Percentiles rank a stretch among this genome's conserved stretches.
These are phyloP conservation scores for Leccinum truebloodii DNA, from an alignment of 768 basidiomycete genomes.

Conservation along the genomic window DNA sequence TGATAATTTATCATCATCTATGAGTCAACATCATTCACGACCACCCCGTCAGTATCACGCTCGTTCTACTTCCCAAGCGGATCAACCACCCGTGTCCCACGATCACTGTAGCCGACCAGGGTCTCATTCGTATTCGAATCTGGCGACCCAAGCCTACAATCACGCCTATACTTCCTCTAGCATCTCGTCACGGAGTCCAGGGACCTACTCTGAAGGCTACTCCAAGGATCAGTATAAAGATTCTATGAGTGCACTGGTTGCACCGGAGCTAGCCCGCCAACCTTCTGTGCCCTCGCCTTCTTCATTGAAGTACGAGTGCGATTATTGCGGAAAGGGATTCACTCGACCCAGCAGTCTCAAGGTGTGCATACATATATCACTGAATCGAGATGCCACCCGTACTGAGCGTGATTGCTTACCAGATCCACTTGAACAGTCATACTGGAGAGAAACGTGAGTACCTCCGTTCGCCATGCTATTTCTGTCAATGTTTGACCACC, in stretches of 20 bases:
- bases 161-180: constrained; percentile 16
- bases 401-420: constrained; percentile 30
- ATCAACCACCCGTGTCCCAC: constrained; percentile 28
- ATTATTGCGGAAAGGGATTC: constrained; percentile 79
- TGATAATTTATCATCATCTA: constrained; percentile 28
- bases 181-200: constrained; percentile 22
- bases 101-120: constrained; percentile 30
- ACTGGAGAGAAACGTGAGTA: constrained; percentile 82
- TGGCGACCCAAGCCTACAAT: constrained; percentile 22
- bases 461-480: neutral
- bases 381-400: neutral
- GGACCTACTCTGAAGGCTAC: constrained; percentile 19
- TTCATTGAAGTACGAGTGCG: constrained; percentile 67
- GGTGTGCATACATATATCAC: constrained; percentile 39
- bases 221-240: constrained; percentile 18
- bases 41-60: constrained; percentile 21
- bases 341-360: constrained; percentile 82
- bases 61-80: constrained; percentile 31
- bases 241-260: constrained; percentile 4
- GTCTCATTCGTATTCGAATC: constrained; percentile 28
- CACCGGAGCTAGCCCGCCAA: constrained; percentile 18
- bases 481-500: constrained; percentile 15
- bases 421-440: constrained; percentile 86
- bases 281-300: constrained; percentile 32
- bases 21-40: constrained; percentile 25